A percentile compares a stretch with the other conserved stretches of the same genome.
phyloP scores from a whole-genome alignment of 768 basidiomycete species.

The Tylopilus subfusipes region DNA sequence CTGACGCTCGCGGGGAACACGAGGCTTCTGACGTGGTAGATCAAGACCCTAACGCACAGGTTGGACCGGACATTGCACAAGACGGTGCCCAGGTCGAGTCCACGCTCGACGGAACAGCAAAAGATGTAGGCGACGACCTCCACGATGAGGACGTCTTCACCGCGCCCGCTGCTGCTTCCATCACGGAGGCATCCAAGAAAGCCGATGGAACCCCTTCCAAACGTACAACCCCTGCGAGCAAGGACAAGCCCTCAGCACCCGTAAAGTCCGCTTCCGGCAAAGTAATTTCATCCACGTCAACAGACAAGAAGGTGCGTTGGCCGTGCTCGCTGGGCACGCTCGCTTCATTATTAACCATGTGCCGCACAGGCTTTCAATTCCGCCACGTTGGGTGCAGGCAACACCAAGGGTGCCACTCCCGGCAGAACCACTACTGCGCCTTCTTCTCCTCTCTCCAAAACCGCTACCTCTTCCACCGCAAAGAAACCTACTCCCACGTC shows the following conservation, averaged over 20 bases:
- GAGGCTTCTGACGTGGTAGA: conserved; percentile 37
- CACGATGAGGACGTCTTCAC: conserved; percentile 23
- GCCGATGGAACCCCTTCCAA: conserved; percentile 20
- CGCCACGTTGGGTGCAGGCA: conserved; percentile 61
- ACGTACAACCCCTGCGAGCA: conserved; percentile 22
- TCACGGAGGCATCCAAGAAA: conserved; percentile 27
- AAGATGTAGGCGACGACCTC: conserved; percentile 13
- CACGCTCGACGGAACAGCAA: conserved; percentile 14
- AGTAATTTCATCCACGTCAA: conserved; percentile 47
- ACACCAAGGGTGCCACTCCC: conserved; percentile 42
- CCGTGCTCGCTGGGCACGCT: conserved; percentile 16
- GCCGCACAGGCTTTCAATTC: conserved; percentile 55
- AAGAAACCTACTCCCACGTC: conserved; percentile 29
- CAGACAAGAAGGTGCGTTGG: conserved; percentile 64
- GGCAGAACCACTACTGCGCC: conserved; percentile 40
- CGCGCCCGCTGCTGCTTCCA: conserved; percentile 13
- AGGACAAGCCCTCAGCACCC: conserved; percentile 36
- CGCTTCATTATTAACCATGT: conserved; percentile 28
- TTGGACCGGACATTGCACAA: conserved; percentile 18
- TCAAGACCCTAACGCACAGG: conserved; percentile 23
- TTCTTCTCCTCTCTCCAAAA: conserved; percentile 32
- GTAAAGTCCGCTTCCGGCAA: conserved; percentile 45
- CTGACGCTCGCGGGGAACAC: conserved; percentile 35
- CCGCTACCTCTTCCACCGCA: conserved; percentile 27
- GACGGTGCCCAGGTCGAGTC: conserved; percentile 16